Percentiles rank a stretch among this genome's conserved stretches.
phyloP scores from a whole-genome alignment of 345 rosid genomes.

The Eucalyptus erythrocorys region DNA sequence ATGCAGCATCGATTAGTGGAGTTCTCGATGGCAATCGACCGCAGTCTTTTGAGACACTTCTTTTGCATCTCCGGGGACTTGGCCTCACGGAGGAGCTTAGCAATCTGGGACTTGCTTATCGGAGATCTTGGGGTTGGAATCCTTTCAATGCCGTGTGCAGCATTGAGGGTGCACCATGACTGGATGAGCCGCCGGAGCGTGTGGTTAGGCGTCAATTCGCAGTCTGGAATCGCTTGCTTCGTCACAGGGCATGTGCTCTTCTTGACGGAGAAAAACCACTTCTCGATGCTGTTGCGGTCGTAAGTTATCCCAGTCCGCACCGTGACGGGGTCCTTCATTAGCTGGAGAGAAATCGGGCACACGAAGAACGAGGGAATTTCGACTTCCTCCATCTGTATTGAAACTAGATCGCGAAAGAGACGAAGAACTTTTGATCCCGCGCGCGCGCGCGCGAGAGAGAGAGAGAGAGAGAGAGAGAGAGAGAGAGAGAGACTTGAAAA shows the following conservation, averaged over 20 bases:
- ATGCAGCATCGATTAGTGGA: constrained; percentile 54
- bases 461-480: neutral
- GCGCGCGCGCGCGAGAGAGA: no score
- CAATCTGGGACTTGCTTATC: constrained; percentile 36
- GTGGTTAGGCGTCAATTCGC: constrained; percentile 66
- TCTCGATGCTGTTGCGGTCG: constrained; percentile 7
- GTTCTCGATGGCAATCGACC: constrained; percentile 42
- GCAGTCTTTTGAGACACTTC: constrained; percentile 36
- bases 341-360: constrained; percentile 6
- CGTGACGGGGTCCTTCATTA: constrained; percentile 9
- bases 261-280: neutral
- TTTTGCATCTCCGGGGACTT: constrained; percentile 28
- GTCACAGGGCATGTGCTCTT: constrained; percentile 25
- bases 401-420: neutral
- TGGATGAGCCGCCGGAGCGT: constrained; percentile 79
- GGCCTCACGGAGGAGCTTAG: constrained; percentile 40
- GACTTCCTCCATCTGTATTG: neutral
- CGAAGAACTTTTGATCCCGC: neutral
- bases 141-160: constrained; percentile 65
- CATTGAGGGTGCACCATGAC: constrained; percentile 85
- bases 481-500: neutral
- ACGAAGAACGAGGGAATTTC: constrained; percentile 7
- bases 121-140: constrained; percentile 87
- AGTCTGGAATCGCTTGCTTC: constrained; percentile 36
- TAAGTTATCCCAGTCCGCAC: constrained; percentile 7